Base-by-base conservation (phyloP, 352 stramenopile species). In the Phytophthora pini region DNA sequence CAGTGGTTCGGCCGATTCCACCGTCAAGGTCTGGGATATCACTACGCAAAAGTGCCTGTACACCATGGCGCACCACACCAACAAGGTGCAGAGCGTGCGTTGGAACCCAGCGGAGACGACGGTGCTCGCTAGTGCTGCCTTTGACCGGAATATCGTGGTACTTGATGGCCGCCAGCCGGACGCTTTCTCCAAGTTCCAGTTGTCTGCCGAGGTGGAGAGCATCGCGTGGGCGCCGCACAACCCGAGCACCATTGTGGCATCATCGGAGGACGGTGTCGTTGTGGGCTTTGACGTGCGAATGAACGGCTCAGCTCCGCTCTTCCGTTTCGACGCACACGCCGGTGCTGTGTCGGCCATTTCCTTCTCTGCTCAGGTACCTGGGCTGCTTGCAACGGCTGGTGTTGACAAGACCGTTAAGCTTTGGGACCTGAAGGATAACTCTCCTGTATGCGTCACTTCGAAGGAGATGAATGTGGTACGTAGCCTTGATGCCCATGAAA, bases 351-450 rank as follows among this genome's bases (percentile, higher is more conserved):
- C 90, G 20, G 72, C 81, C 22, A 81, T 98, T 63, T 90, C 87
- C 17, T 96, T 98, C 63, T 95, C 80, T 51, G 64, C 77, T 54
- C 87, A 90, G 34, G 84, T 96, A 49, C 86, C 96, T 15, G 97
- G 97, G 45, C 88, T 99, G 75, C 80, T 99, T 48, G 93, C 96
- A 22, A 99, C 97, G 4, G 96, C 90, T 40, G 95, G 94, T 9
- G 88, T 97, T n/a, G 97, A 99, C 84, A 99, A 99, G 82, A 98
- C 93, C 7, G 97, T 99, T 47, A 98, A 98, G 66, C 79, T 99
- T 43, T 99, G 98, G 98, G 96, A 99, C 64, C 67, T 96, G 15
- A 76, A 85, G 59, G 77, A 88, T 41, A 87, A 87, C 47, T 67
- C 65, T 17, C 87, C 92, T 3, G 62, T 84, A 49, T 96, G 83